phyloP scores from a whole-genome alignment of 345 rosid genomes.

The Citrus hindsii region DNA sequence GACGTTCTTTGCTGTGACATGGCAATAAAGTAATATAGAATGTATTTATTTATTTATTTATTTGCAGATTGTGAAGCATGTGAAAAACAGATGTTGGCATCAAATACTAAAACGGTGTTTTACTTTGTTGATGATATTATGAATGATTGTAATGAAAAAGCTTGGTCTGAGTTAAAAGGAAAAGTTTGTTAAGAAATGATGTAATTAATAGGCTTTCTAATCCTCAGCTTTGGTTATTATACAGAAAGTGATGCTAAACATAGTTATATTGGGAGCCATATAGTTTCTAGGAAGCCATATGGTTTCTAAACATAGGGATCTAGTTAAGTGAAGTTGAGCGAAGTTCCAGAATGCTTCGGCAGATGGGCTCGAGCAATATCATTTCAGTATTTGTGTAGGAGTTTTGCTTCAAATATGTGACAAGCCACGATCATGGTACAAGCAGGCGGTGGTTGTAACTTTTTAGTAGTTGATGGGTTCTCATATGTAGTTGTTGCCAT shows the following conservation, averaged over 20 bases:
- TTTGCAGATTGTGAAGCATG: not conserved
- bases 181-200: not conserved
- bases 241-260: not conserved
- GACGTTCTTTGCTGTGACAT: not conserved
- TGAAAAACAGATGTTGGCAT: not conserved
- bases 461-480: not conserved
- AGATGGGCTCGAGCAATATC: not conserved
- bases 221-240: not conserved
- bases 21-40: not conserved
- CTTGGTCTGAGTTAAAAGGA: not conserved
- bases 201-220: not conserved
- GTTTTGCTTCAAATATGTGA: not conserved
- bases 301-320: not conserved
- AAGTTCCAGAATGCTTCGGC: not conserved
- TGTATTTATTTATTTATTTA: too few relatives aligned
- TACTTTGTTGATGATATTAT: not conserved
- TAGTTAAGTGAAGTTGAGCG: not conserved
- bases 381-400: not conserved
- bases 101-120: not conserved
- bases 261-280: not conserved
- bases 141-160: not conserved
- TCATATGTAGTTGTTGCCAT: not conserved
- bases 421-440: not conserved
- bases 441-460: not conserved
- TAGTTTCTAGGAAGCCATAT: not conserved